Evolutionary conservation across 179 eudicot genomes (phyloP), one percentile per base, ranked within the genome.

Genomic region (Silene noctiflora): DNA sequence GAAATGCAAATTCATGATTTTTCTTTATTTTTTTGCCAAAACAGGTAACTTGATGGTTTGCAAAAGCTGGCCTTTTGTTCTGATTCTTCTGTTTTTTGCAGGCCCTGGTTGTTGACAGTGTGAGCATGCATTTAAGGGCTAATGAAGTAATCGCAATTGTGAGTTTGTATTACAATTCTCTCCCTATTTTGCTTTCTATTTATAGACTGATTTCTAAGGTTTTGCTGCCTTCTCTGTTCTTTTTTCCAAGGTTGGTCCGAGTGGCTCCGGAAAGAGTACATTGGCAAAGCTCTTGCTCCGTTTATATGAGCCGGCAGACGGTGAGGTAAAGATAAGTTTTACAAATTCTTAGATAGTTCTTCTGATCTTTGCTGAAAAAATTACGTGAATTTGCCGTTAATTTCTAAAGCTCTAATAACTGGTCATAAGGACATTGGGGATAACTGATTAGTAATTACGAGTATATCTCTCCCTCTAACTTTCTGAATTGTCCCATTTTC

Each of bases 261-360:
- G 86, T 73, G 86, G 88, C 59, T 81, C 86, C 35, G 88, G 88
- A 53, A 86, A 86, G 80, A 86, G 88, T 84, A 86, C 86, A 25
- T 73, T 86, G 67, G 76, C 83, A 59, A 79, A 86, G 77, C 86
- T 86, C 42, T 68, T 86, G 81, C 88, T 86, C 48, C 80, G 86
- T 77, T 80, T 86, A 19, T 86, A 81, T 69, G 83, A 83, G 48
- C 86, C 85, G 71, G 77, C 83, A 14, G 67, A 75, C 4, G 88
- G 88, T 55, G 80, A 83, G 86, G 88, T 86, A 79, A 64, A 6
- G 51, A 61, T 10, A 8, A 20, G 29, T 21, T 58, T 20, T 58
- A 58, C 22, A 16, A 58, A 58, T 16, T 2, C 8, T 3, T 20
- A 58, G 60, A 55, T 14, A 55, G 20, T 16, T 13, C 60, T 13